Evolutionary conservation across 331 rosid genomes (phyloP), one percentile per base, ranked within the genome.

Genomic region (Prunus yedoensis): DNA sequence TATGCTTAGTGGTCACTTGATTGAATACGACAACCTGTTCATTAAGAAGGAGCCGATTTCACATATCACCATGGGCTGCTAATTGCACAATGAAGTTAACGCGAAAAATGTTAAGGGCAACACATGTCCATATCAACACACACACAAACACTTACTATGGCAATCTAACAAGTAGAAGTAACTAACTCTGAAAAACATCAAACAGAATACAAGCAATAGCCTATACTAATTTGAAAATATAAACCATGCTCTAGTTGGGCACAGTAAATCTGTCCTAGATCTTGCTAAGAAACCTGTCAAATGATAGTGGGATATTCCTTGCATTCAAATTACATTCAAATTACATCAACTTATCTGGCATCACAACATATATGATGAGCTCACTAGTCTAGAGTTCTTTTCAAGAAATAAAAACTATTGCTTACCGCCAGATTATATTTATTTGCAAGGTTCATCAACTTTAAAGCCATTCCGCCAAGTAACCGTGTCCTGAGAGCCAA

Each of bases 401-500:
- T 32, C 43, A 71, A 68, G 58, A 56, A 82, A 38, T 79, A 45
- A 56, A 76, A 82, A 81, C 32, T 15, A 66, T 69, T 81, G 83
- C 96, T 90, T 87, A 92, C 97, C 30, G 96, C 97, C 82, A 86
- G 74, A 73, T 57, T 79, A 68, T 87, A 82, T 43, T 86, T 88
- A 62, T 77, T 91, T 27, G 93, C 88, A 66, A 92, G 95, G 83
- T 84, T 94, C 97, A 92, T 94, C 83, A 94, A 75, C 90, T 91
- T 94, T 27, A 90, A 86, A 81, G 98, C 93, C 91, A 90, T 94
- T 83, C 86, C 96, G 77, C 93, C 58, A 7, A 94, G 92, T 80
- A 94, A 82, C 15, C 97, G 91, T 71, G 97, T 91, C 83, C 98
- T 87, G 72, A 84, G 94, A 73, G 93, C 93, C 89, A 90, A 87